A percentile compares a stretch with the other conserved stretches of the same genome.
Conservation (phyloP, 2,329 filamentous ascomycete species). For the Dactylellina parvicollis region DNA sequence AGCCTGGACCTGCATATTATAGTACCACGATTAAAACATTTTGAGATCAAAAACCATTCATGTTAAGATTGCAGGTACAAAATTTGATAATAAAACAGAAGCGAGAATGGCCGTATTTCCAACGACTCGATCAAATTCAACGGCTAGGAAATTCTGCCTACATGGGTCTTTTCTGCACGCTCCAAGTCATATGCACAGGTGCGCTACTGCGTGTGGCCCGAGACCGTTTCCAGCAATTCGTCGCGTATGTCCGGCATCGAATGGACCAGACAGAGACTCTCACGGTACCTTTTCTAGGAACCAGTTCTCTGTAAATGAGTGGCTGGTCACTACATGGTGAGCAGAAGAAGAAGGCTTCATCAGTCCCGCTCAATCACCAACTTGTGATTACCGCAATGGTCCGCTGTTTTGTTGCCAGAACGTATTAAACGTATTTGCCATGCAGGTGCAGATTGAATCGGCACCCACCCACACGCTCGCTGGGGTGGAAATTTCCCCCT, state of each 20-base stretch:
- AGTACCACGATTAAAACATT: too few relatives aligned
- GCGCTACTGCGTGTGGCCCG: constrained; percentile 14
- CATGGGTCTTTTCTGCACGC: background rate
- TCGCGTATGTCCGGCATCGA: constrained; percentile 28
- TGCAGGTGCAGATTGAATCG: constrained; percentile 28
- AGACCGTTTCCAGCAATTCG: constrained; percentile 21
- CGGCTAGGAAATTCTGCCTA: too few relatives aligned
- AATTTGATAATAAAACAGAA: too few relatives aligned
- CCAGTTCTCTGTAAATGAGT: background rate
- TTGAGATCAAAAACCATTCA: too few relatives aligned
- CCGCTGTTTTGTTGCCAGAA: constrained; percentile 24
- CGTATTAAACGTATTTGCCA: too few relatives aligned
- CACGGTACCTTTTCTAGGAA: background rate
- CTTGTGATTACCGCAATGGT: constrained; percentile 1
- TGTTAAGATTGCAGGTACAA: background rate
- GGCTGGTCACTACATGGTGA: background rate
- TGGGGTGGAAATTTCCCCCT: constrained; percentile 11
- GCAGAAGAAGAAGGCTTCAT: background rate
- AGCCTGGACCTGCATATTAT: too few relatives aligned
- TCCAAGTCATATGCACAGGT: constrained; percentile 16
- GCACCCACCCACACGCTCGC: background rate
- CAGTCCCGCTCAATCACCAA: background rate
- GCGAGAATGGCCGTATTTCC: too few relatives aligned
- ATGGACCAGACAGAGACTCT: constrained; percentile 6
- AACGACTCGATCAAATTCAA: too few relatives aligned